phyloP scores from a whole-genome alignment of 1,284 basidiomycete species.

The Ustilago hordei region DNA sequence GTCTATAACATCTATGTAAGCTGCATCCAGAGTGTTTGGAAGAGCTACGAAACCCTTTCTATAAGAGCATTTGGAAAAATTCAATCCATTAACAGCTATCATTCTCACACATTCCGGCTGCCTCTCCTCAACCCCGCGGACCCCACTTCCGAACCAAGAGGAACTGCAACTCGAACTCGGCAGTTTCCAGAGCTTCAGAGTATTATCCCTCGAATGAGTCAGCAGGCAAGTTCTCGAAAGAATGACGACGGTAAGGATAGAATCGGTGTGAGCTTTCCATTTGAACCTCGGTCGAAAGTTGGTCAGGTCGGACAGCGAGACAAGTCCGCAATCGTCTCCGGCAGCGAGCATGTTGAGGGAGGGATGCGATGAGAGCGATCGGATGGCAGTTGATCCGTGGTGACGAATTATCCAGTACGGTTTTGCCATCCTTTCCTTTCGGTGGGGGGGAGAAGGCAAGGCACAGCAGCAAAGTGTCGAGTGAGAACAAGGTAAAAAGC shows the following conservation, averaged over 20 bases:
- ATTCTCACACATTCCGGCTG: constrained; percentile 76
- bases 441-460: background rate
- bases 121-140: constrained; percentile 34
- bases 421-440: constrained; percentile 15
- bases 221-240: constrained; percentile 75
- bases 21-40: constrained; percentile 87
- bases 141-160: background rate
- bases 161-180: background rate
- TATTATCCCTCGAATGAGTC: constrained; percentile 90
- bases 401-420: constrained; percentile 81
- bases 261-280: constrained; percentile 83
- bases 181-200: constrained; percentile 76
- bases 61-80: constrained; percentile 84
- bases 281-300: constrained; percentile 77
- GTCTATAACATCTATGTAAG: constrained; percentile 84
- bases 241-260: constrained; percentile 81
- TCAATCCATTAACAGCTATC: constrained; percentile 86
- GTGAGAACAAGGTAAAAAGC: constrained; percentile 2
- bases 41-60: constrained; percentile 77
- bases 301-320: constrained; percentile 79
- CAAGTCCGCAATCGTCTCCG: constrained; percentile 80
- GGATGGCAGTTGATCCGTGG: constrained; percentile 76
- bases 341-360: constrained; percentile 83
- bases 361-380: constrained; percentile 73
- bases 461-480: no score